Evolutionary conservation across 192 early-diverging fungal species (phyloP).

Genomic region (Rhizophlyctis rosea): DNA sequence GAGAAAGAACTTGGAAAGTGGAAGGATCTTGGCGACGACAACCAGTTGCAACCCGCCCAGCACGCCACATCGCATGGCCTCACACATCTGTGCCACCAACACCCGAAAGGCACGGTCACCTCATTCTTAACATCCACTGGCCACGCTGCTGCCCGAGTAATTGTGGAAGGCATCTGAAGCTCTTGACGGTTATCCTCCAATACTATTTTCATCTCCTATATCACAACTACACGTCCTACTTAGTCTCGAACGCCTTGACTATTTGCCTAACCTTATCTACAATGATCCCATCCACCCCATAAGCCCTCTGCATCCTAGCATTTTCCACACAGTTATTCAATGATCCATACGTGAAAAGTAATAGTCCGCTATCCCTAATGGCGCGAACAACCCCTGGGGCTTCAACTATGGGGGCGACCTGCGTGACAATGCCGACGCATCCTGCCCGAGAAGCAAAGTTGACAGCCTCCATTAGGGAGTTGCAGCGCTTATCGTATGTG

Average conservation of each 20-base stretch:
- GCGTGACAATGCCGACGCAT: constrained; percentile 77
- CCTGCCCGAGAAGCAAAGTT: constrained; percentile 69
- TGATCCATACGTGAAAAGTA: constrained; percentile 80
- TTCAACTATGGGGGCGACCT: constrained; percentile 68
- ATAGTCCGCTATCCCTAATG: constrained; percentile 68
- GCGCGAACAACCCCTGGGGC: constrained; percentile 67
- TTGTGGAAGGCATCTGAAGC: no score
- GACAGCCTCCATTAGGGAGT: constrained; percentile 76
- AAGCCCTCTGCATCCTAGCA: constrained; percentile 67
- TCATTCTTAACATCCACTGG: no score
- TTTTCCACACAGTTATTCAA: constrained; percentile 72
- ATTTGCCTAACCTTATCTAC: constrained; percentile 49
- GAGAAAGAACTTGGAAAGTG: no score
- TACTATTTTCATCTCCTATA: no score
- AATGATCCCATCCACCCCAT: constrained; percentile 86
- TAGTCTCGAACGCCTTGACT: constrained; percentile 5
- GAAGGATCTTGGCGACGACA: no score
- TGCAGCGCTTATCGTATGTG: constrained; percentile 77
- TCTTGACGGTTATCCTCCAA: no score
- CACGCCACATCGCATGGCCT: no score
- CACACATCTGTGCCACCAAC: no score
- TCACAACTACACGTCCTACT: no score
- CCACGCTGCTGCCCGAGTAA: no score
- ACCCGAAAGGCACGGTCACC: no score
- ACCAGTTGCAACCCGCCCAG: no score